Conservation (phyloP, 2,329 filamentous ascomycete genomes). For the Scedosporium minutisporum region DNA sequence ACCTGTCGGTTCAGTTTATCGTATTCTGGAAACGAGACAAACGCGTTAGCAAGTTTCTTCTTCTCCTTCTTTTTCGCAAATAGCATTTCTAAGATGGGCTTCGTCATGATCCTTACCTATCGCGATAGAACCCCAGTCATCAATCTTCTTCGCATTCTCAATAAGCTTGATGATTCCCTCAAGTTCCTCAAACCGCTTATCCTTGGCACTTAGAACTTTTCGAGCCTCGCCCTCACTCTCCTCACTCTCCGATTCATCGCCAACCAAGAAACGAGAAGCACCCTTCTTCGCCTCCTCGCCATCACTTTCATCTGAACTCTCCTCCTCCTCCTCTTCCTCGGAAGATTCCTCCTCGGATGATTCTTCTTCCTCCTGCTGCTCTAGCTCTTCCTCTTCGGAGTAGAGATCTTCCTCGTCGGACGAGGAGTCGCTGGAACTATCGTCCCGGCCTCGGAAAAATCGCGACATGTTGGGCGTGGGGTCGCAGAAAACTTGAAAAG, state of each 20-base stretch:
- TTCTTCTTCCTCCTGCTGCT: slow-evolving; percentile 38
- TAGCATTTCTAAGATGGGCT: background rate
- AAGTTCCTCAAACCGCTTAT: slow-evolving; percentile 91
- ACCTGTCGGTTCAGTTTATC: slow-evolving; percentile 89
- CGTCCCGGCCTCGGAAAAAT: slow-evolving; percentile 87
- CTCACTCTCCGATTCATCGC: slow-evolving; percentile 60
- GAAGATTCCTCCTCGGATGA: slow-evolving; percentile 41
- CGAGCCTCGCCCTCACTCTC: slow-evolving; percentile 80
- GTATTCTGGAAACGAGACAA: slow-evolving; percentile 54
- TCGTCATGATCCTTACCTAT: slow-evolving; percentile 50
- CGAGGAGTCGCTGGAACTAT: slow-evolving; percentile 92
- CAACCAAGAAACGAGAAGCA: slow-evolving; percentile 74
- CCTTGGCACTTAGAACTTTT: slow-evolving; percentile 93
- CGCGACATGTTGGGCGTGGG: slow-evolving; percentile 52
- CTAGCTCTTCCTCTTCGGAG: slow-evolving; percentile 60
- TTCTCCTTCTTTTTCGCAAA: no score
- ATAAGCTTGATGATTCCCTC: slow-evolving; percentile 84
- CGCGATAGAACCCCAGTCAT: slow-evolving; percentile 91
- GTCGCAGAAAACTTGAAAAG: background rate
- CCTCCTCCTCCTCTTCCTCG: slow-evolving; percentile 42
- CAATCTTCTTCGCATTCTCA: slow-evolving; percentile 95
- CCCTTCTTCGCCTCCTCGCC: slow-evolving; percentile 51
- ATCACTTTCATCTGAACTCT: slow-evolving; percentile 33
- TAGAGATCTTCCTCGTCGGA: slow-evolving; percentile 96
- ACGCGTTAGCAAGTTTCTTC: background rate